phyloP scores from a whole-genome alignment of 257 asterid genomes.

The Jacaranda copaia region DNA sequence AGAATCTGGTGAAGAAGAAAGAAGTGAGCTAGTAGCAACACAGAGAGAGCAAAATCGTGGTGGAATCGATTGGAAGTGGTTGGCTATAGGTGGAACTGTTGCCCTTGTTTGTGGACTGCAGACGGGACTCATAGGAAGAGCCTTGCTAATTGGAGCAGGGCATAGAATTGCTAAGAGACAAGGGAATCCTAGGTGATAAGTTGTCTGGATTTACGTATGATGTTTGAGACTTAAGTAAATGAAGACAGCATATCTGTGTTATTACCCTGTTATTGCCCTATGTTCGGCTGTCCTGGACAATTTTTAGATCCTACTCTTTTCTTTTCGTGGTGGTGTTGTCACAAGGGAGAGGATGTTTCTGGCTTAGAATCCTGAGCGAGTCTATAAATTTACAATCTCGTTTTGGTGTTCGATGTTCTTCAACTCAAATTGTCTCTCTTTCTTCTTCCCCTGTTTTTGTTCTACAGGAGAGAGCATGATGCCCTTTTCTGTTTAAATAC shows the following conservation, averaged over 20 bases:
- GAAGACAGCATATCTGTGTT: not conserved
- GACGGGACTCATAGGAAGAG: slow-evolving; percentile 74
- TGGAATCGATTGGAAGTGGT: slow-evolving; percentile 68
- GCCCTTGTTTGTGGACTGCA: slow-evolving; percentile 75
- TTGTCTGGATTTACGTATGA: not conserved
- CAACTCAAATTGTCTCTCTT: not conserved
- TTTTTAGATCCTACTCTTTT: slow-evolving; percentile 28
- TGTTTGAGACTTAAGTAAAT: slow-evolving; percentile 24
- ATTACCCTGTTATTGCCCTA: not conserved
- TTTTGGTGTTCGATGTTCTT: slow-evolving; percentile 4
- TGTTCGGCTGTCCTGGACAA: not conserved
- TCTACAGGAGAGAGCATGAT: too few species aligned
- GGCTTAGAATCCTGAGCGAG: slow-evolving; percentile 12
- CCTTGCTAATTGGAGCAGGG: slow-evolving; percentile 74
- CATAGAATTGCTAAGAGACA: slow-evolving; percentile 64
- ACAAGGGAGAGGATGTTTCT: not conserved
- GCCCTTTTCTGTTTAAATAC: too few species aligned
- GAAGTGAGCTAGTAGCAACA: slow-evolving; percentile 35
- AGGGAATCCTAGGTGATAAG: slow-evolving; percentile 40
- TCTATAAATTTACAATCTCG: not conserved
- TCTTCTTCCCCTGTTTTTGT: not conserved
- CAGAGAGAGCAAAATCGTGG: slow-evolving; percentile 36
- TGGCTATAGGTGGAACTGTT: slow-evolving; percentile 76
- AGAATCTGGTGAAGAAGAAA: slow-evolving; percentile 41
- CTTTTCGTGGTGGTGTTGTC: slow-evolving; percentile 22